Base-by-base conservation (phyloP, 306 rosid species). In the Cicer cuneatum region DNA sequence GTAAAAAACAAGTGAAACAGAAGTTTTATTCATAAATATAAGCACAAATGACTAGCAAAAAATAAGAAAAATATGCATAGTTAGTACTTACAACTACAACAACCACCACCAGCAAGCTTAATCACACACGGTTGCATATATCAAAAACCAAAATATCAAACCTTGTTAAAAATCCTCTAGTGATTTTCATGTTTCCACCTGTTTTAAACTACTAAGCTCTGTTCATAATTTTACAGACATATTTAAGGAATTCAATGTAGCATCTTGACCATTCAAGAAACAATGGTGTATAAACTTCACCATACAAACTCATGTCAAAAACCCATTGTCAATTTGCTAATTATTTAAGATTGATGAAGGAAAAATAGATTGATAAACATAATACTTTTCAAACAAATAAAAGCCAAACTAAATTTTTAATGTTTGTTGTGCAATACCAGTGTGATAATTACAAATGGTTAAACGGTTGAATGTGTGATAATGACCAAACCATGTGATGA, bases 241-340 rank as follows among this genome's bases (percentile, higher is more conserved):
- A 65, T 53, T 37, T 6, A 41, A 68, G 10, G 14, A 77, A 66
- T 65, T 57, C 29, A 65, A 56, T 15, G 59, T 24, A 52, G 59
- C 71, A 5, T 45, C 13, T 56, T 64, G 66, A 48, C 37, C 64
- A 58, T 18, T 14, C 8, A 68, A 24, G 79, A 77, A 74, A 38
- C 57, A 78, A 54, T 9, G 29, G 69, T 54, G 64, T 61, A 61
- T 33, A 24, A 64, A 7, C 60, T 15, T 35, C 7, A 33, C 13
- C 60, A 56, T 9, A 58, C 42, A 41, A 53, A 63, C 15, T 38
- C 61, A 38, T 56, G 15, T 45, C 9, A 67, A 0, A 56, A 15
- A 67, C 16, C 16, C 33, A 16, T 15, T 67, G 51, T 42, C 40
- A 42, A 66, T 33, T 76, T 76, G 3, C 3, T 16, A 29, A 76